Evolutionary conservation across 208 protist species (phyloP), one percentile per base, ranked within the genome.

Genomic region (Trypanosoma congolense): DNA sequence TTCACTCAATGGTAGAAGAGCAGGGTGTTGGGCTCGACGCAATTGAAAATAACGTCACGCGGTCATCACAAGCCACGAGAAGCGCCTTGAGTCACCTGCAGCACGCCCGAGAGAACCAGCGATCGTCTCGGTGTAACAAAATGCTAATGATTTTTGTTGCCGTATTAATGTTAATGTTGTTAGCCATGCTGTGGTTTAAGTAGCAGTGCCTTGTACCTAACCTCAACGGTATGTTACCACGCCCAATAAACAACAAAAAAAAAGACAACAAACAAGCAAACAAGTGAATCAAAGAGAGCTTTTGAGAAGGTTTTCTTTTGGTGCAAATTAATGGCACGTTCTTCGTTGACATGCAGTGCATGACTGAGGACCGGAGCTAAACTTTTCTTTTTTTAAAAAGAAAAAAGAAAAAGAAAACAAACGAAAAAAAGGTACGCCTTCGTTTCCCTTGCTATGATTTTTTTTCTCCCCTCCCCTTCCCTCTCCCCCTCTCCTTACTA

Each of bases 1-100:
- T 95, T 59, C 81, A 88, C 48, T 70, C 69, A 47, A 77, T 95
- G 74, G 73, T 92, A 21, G 70, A 75, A 19, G 82, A 92, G 49
- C 88, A 95, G 51, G 88, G 88, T 0, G 78, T 75, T 16, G 67
- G 84, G 35, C 66, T 95, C 18, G 78, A 92, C 4, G 30, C 73
- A 1, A 76, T 95, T 4, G 83, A 92, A 33, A 52, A 30, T 40
- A 90, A 95, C 41, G 38, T 92, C 26, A 65, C 61, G 9, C 30
- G 56, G 0, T 71, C 84, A 6, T 69, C 85, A 36, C 64, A 64
- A 9, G 70, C 83, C 4, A 92, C 83, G 21, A 58, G 70, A 44
- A 92, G 85, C 58, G 88, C 79, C 1, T 64, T 61, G 8, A 58
- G 80, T 24, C 72, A 87, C 41, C 70, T 95, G 16, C 78, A 67